Conservation (phyloP, 441 rosid species). For the Bruguiera hainesii region DNA sequence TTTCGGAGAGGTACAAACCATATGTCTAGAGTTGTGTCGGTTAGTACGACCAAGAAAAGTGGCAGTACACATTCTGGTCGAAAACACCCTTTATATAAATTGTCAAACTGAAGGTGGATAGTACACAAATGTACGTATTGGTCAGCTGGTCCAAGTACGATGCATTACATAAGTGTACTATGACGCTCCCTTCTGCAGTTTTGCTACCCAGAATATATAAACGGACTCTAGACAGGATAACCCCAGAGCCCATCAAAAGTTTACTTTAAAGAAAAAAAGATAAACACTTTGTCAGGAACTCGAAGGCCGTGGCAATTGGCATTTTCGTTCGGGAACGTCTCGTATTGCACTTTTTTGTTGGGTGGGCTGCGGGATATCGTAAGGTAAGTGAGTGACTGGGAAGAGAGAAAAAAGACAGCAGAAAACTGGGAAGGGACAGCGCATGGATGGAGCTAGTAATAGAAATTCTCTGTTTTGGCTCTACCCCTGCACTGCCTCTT, state of each 20-base stretch:
- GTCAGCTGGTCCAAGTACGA: background rate
- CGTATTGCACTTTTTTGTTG: background rate
- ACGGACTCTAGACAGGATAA: background rate
- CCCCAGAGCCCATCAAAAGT: background rate
- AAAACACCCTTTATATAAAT: background rate
- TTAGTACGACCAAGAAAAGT: background rate
- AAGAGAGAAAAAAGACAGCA: background rate
- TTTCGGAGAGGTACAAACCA: background rate
- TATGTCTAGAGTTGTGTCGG: background rate
- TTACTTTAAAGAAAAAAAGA: too few relatives aligned
- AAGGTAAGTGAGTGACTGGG: background rate
- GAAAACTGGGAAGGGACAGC: conserved; percentile 1
- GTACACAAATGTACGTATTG: background rate
- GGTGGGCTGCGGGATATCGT: background rate
- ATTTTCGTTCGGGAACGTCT: too few relatives aligned
- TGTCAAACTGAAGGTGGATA: background rate
- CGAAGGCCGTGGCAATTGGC: background rate
- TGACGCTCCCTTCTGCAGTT: background rate
- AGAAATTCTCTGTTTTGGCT: background rate
- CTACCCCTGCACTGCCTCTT: conserved; percentile 8
- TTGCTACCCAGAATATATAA: background rate
- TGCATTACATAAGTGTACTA: background rate
- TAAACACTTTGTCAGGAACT: background rate
- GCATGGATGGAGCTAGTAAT: background rate
- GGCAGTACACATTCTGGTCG: background rate